Percentiles rank a stretch among this genome's conserved stretches.
Evolutionary conservation across 2,329 filamentous ascomycete genomes (phyloP).

Genomic region (Xylariaceae sp.): DNA sequence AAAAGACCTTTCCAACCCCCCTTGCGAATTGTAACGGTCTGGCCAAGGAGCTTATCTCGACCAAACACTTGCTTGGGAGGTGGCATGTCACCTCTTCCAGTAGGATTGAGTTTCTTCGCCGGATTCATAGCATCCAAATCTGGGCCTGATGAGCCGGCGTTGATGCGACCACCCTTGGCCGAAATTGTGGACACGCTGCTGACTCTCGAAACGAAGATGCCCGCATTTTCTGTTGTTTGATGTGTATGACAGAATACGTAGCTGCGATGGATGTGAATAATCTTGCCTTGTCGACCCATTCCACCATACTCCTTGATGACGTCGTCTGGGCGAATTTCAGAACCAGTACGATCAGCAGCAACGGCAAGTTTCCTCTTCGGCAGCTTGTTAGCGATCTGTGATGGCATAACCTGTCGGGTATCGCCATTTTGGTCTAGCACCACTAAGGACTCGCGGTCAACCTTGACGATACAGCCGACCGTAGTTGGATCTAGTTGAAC

Average conservation of each 20-base stretch:
- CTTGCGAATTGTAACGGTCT: slow-evolving; percentile 87
- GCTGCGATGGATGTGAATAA: slow-evolving; percentile 93
- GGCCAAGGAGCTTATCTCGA: slow-evolving; percentile 84
- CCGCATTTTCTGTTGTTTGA: slow-evolving; percentile 81
- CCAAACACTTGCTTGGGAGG: slow-evolving; percentile 78
- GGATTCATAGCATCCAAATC: slow-evolving; percentile 94
- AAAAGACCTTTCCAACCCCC: slow-evolving; percentile 92
- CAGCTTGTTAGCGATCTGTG: slow-evolving; percentile 89
- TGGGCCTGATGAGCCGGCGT: slow-evolving; percentile 65
- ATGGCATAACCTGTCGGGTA: slow-evolving; percentile 81
- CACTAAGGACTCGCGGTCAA: slow-evolving; percentile 89
- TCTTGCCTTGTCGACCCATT: slow-evolving; percentile 84
- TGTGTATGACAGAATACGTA: slow-evolving; percentile 90
- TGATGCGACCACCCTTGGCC: slow-evolving; percentile 88
- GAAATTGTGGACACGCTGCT: slow-evolving; percentile 88
- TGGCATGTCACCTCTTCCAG: slow-evolving; percentile 61
- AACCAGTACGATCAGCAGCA: slow-evolving; percentile 89
- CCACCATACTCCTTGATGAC: slow-evolving; percentile 90
- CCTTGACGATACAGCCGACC: slow-evolving; percentile 91
- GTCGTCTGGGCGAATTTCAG: slow-evolving; percentile 90
- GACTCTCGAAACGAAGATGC: slow-evolving; percentile 87
- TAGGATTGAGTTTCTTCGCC: slow-evolving; percentile 75
- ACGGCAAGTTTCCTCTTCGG: slow-evolving; percentile 83
- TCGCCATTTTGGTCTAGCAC: slow-evolving; percentile 92
- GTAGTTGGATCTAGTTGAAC: slow-evolving; percentile 93